phyloP scores from a whole-genome alignment of 179 eudicot genomes.

The Silene vulgaris region DNA sequence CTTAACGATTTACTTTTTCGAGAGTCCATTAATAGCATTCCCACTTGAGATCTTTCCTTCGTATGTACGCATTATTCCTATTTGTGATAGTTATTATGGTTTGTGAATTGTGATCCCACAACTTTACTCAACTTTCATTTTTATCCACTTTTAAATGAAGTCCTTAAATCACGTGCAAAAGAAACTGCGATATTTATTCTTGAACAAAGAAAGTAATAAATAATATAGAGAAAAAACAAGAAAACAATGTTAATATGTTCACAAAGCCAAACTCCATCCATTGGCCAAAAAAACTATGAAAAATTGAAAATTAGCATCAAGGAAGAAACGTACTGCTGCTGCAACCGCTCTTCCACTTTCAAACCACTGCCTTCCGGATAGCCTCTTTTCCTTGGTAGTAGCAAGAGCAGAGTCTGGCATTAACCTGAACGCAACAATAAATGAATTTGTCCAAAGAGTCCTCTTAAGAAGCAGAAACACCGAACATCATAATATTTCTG shows the following conservation, averaged over 20 bases:
- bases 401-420: constrained; percentile 93
- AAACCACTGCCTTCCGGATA: constrained; percentile 88
- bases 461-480: not conserved
- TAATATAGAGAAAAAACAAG: not conserved
- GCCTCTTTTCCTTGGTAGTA: constrained; percentile 75
- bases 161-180: no score
- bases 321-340: constrained; percentile 44
- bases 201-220: no score
- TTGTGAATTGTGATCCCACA: no score
- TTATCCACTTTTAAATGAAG: no score
- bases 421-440: constrained; percentile 43
- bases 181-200: no score
- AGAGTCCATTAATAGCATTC: no score
- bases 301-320: not conserved
- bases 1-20: no score
- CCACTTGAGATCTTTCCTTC: no score
- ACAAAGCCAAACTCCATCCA: not conserved
- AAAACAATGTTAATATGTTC: not conserved
- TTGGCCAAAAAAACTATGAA: not conserved
- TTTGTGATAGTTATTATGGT: no score
- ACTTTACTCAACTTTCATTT: no score
- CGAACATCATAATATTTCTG: not conserved
- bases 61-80: no score
- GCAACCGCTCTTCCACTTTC: constrained; percentile 82
- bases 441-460: constrained; percentile 5